These are phyloP conservation scores for Schizosaccharomyces octosporus DNA, from an alignment of 805 yeast species.

Conservation along the genomic window DNA sequence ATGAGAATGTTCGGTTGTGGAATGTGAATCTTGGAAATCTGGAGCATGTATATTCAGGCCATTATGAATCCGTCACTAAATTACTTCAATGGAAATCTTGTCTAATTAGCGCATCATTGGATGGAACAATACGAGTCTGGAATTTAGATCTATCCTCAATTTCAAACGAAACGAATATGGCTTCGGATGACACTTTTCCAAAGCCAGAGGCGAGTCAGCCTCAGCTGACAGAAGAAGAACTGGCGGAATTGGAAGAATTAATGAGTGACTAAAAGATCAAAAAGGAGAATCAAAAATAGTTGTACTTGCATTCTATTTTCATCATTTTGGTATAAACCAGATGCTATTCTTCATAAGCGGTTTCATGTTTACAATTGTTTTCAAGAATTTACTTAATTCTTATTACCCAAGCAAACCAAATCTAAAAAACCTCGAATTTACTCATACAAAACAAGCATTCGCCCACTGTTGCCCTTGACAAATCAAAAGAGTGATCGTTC, in stretches of 20 bases:
- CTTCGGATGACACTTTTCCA: too few species aligned
- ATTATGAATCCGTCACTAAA: neutral
- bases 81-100: neutral
- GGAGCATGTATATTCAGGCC: neutral
- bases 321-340: too few species aligned
- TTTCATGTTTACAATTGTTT: too few species aligned
- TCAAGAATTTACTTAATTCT: too few species aligned
- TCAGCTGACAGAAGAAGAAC: neutral
- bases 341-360: too few species aligned
- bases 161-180: neutral
- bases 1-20: neutral
- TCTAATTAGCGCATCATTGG: neutral
- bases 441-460: too few species aligned
- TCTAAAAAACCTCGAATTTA: too few species aligned
- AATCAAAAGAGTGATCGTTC: too few species aligned
- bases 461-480: too few species aligned
- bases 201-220: too few species aligned
- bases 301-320: too few species aligned
- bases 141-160: neutral
- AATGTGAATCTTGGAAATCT: neutral
- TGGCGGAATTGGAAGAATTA: neutral
- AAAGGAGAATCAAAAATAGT: neutral
- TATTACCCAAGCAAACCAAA: too few species aligned
- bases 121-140: neutral
- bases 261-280: neutral